Evolutionary conservation across 1,284 basidiomycete genomes (phyloP).

Genomic region (Marasmius sp.): DNA sequence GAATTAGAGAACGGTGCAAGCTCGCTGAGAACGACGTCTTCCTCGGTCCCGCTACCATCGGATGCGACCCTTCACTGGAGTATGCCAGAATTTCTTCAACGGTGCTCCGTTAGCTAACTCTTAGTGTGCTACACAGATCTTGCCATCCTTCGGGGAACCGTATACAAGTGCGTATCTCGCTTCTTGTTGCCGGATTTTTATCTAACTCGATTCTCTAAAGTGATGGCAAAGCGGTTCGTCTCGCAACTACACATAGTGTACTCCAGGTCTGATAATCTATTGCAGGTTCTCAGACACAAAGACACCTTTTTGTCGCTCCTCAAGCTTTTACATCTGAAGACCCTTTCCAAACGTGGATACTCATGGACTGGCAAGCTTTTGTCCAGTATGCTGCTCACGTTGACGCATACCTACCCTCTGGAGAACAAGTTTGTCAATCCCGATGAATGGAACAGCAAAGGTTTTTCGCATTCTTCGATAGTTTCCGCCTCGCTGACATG

Average conservation of each 20-base stretch:
- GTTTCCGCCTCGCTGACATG: background rate
- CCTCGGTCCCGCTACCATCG: conserved; percentile 69
- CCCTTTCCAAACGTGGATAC: conserved; percentile 83
- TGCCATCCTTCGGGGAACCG: conserved; percentile 65
- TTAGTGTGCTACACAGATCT: conserved; percentile 45
- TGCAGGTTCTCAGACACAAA: conserved; percentile 63
- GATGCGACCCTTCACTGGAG: conserved; percentile 92
- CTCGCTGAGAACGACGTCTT: conserved; percentile 79
- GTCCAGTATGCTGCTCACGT: conserved; percentile 71
- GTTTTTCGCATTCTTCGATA: conserved; percentile 35
- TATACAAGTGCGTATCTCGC: conserved; percentile 59
- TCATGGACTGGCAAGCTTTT: conserved; percentile 81
- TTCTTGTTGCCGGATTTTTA: conserved; percentile 1
- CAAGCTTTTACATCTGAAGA: conserved; percentile 65
- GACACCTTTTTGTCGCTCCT: conserved; percentile 68
- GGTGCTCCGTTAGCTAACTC: conserved; percentile 1
- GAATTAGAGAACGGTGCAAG: conserved; percentile 90
- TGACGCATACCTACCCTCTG: conserved; percentile 80
- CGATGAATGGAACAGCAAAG: conserved; percentile 75
- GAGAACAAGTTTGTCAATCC: conserved; percentile 86
- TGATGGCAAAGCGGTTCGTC: conserved; percentile 60
- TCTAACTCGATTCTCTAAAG: conserved; percentile 30
- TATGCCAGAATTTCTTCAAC: conserved; percentile 32
- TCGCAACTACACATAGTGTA: background rate
- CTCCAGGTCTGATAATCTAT: background rate